A percentile compares a stretch with the other conserved stretches of the same genome.
Evolutionary conservation across 805 yeast species (phyloP).

Genomic region (Suhomyces vadensis): DNA sequence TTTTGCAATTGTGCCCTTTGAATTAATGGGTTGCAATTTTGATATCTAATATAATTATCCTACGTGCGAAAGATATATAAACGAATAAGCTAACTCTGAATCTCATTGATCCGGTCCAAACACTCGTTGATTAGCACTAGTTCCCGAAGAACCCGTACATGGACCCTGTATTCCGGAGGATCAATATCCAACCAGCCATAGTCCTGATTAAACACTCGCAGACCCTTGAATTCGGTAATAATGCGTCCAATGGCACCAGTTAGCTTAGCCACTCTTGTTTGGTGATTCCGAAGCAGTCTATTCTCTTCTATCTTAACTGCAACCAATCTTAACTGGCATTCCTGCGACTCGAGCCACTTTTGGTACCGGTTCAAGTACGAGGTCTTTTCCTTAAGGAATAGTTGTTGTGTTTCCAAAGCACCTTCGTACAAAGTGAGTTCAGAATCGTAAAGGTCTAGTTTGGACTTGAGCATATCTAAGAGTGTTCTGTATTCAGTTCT

Average conservation of each 20-base stretch:
- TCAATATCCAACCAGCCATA: neutral
- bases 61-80: no score
- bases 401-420: slow-evolving; percentile 2
- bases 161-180: neutral
- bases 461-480: slow-evolving; percentile 3
- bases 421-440: neutral
- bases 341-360: neutral
- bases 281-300: neutral
- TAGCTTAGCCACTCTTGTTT: neutral
- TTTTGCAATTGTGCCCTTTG: no score
- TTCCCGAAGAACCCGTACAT: no score
- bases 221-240: neutral
- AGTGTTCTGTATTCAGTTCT: neutral
- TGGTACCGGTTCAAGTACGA: neutral
- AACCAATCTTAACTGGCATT: neutral
- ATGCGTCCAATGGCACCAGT: neutral
- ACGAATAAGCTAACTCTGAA: no score
- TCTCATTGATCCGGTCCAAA: no score
- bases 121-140: no score
- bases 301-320: neutral
- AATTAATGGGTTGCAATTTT: no score
- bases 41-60: no score
- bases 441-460: neutral
- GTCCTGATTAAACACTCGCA: neutral
- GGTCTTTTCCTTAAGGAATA: slow-evolving; percentile 1